phyloP scores from a whole-genome alignment of 163 green algal species.

The Scenedesmus sp. region DNA sequence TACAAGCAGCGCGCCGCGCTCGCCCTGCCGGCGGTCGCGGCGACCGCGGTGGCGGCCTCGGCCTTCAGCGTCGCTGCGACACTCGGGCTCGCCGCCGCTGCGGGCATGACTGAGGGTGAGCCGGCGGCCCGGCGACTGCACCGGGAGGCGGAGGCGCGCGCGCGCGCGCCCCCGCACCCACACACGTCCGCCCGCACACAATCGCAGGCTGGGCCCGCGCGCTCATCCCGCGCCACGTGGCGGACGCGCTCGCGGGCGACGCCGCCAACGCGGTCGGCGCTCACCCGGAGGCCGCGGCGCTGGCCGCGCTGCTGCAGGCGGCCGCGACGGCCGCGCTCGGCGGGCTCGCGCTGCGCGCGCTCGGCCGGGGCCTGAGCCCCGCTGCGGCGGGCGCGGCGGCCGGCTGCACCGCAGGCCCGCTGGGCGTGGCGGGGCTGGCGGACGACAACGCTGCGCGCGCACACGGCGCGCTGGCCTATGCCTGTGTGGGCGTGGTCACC shows the following conservation, averaged over 20 bases:
- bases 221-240: not conserved
- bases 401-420: too few species aligned
- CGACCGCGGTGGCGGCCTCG: not conserved
- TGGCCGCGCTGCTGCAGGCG: conserved; percentile 24
- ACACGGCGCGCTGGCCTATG: too few species aligned
- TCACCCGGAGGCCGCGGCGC: not conserved
- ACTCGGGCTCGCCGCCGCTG: not conserved
- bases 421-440: too few species aligned
- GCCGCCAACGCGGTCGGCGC: not conserved
- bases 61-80: not conserved
- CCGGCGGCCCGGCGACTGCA: not conserved
- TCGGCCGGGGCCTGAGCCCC: too few species aligned
- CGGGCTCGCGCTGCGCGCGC: too few species aligned
- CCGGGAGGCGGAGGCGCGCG: not conserved
- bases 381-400: too few species aligned
- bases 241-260: not conserved
- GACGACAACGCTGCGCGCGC: too few species aligned
- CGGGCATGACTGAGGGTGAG: conserved; percentile 1
- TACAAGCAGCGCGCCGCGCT: conserved; percentile 24
- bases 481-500: too few species aligned
- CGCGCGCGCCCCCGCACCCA: not conserved
- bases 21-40: not conserved
- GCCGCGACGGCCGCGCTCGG: conserved; percentile 2
- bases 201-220: conserved; percentile 19
- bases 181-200: not conserved